Conservation (phyloP, 257 asterid genomes). For the Nicotiana knightiana region DNA sequence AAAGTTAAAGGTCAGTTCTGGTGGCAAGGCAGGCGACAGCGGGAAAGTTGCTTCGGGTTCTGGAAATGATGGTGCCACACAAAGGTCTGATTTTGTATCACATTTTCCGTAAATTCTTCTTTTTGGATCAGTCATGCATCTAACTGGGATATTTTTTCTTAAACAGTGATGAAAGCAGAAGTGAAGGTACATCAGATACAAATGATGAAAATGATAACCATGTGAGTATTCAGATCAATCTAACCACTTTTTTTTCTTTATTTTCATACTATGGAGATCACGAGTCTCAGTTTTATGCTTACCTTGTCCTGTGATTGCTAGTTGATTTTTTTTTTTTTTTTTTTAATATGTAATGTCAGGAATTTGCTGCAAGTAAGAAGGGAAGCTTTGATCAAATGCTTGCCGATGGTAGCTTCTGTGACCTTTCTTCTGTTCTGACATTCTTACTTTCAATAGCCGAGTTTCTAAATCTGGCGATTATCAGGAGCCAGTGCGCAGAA, state of each 20-base stretch:
- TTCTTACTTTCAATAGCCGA: not conserved
- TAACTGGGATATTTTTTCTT: slow-evolving; percentile 28
- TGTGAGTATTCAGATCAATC: slow-evolving; percentile 26
- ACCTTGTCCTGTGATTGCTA: not conserved
- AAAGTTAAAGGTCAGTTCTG: slow-evolving; percentile 46
- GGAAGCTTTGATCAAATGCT: slow-evolving; percentile 96
- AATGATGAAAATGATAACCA: slow-evolving; percentile 71
- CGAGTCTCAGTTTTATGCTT: not conserved
- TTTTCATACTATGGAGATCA: not conserved
- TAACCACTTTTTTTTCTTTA: not conserved
- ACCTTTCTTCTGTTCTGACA: not conserved
- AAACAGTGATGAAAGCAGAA: slow-evolving; percentile 81
- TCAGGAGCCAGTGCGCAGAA: slow-evolving; percentile 76
- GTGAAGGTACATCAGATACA: slow-evolving; percentile 80
- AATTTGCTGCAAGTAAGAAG: slow-evolving; percentile 57
- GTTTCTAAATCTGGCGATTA: not conserved
- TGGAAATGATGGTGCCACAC: slow-evolving; percentile 82
- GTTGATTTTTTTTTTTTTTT: not conserved
- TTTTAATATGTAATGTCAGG: slow-evolving; percentile 32
- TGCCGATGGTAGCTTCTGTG: slow-evolving; percentile 63
- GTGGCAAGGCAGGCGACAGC: slow-evolving; percentile 50
- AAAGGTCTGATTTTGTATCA: slow-evolving; percentile 40
- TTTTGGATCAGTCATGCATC: not conserved
- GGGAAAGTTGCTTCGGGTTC: slow-evolving; percentile 74
- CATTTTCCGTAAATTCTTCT: not conserved